phyloP scores from a whole-genome alignment of 139 green algal genomes.

The Picochlorum sp. region DNA sequence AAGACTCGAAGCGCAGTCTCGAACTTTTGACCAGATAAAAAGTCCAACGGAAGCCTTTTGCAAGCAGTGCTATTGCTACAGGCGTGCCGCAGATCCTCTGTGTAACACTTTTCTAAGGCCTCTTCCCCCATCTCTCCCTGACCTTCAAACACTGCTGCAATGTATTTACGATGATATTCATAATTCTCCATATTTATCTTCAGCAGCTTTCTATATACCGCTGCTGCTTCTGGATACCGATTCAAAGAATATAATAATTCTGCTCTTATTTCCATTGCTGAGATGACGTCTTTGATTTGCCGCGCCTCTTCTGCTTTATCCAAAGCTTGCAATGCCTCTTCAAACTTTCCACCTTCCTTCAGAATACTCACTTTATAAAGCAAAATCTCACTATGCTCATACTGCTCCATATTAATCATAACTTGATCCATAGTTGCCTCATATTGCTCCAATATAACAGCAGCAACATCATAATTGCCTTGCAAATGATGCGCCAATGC shows the following conservation, averaged over 20 bases:
- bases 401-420: constrained; percentile 53
- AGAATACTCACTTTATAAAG: constrained; percentile 86
- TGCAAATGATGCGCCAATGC: constrained; percentile 86
- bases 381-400: constrained; percentile 94
- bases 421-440: constrained; percentile 23
- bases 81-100: constrained; percentile 23
- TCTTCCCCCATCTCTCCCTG: background rate
- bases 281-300: constrained; percentile 73
- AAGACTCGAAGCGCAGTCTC: constrained; percentile 54
- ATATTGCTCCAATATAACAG: constrained; percentile 40
- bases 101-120: background rate
- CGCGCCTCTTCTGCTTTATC: constrained; percentile 28
- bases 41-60: constrained; percentile 83
- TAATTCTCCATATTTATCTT: constrained; percentile 71
- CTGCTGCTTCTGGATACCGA: constrained; percentile 41
- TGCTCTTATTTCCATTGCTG: constrained; percentile 49
- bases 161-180: constrained; percentile 62
- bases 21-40: constrained; percentile 59
- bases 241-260: constrained; percentile 50
- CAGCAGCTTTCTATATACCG: constrained; percentile 63
- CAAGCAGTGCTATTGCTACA: constrained; percentile 53
- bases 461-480: constrained; percentile 64
- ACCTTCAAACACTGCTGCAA: constrained; percentile 1
- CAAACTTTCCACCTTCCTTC: constrained; percentile 55
- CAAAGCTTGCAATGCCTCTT: constrained; percentile 45